These are phyloP conservation scores for Tetraselmis chui DNA, from an alignment of 139 green algal species.

Conservation along the genomic window DNA sequence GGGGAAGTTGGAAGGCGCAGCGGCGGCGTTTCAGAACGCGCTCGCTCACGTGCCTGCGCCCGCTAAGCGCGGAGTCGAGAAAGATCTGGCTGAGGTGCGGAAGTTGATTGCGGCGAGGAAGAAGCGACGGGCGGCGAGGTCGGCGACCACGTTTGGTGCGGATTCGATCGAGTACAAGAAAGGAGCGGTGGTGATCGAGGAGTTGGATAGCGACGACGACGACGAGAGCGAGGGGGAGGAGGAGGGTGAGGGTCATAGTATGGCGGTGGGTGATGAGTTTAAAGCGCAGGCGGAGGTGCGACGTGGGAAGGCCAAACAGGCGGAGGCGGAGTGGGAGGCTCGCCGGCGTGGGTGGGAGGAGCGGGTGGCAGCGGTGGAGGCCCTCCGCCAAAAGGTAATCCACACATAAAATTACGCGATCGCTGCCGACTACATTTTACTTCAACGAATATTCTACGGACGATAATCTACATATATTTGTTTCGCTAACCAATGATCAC, in stretches of 20 bases:
- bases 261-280: background rate
- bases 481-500: too few species aligned
- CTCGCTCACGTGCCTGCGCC: background rate
- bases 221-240: background rate
- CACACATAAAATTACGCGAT: too few species aligned
- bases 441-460: too few species aligned
- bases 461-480: too few species aligned
- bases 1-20: background rate
- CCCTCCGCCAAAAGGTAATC: background rate
- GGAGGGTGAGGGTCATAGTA: background rate
- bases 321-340: background rate
- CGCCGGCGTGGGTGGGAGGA: background rate
- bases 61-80: background rate
- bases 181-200: background rate
- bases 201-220: background rate
- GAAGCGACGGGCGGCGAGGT: background rate
- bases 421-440: too few species aligned
- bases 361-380: background rate
- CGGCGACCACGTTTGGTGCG: background rate
- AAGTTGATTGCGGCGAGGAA: background rate
- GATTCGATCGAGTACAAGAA: background rate
- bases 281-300: background rate
- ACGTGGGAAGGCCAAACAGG: background rate
- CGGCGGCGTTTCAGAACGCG: background rate
- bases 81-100: background rate